phyloP scores from a whole-genome alignment of 345 rosid genomes.

The Arabidopsis thaliana region DNA sequence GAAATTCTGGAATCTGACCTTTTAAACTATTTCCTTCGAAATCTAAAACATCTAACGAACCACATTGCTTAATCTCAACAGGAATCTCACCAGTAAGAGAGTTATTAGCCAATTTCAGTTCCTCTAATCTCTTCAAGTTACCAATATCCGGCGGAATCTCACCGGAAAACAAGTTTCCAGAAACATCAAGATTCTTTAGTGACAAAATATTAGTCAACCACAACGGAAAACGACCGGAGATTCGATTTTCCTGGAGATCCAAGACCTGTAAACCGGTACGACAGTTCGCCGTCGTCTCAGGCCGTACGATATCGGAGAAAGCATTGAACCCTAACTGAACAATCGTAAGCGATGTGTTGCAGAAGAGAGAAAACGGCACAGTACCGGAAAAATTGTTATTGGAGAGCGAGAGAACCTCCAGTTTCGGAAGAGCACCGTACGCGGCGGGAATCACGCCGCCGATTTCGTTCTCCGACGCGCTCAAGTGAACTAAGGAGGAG shows the following conservation, averaged over 20 bases:
- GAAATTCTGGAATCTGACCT: constrained; percentile 68
- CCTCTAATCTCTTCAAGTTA: constrained; percentile 57
- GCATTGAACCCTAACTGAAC: constrained; percentile 72
- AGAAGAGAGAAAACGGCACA: constrained; percentile 66
- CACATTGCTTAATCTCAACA: constrained; percentile 64
- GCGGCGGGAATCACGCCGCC: constrained; percentile 79
- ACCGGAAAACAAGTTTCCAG: constrained; percentile 73
- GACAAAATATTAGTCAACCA: constrained; percentile 63
- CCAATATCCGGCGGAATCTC: constrained; percentile 68
- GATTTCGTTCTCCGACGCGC: constrained; percentile 70
- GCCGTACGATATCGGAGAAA: constrained; percentile 55
- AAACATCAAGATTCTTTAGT: constrained; percentile 63
- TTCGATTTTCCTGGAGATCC: constrained; percentile 66
- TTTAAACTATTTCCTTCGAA: constrained; percentile 70
- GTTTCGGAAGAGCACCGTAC: constrained; percentile 67
- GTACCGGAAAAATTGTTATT: constrained; percentile 71
- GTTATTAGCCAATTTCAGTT: constrained; percentile 72
- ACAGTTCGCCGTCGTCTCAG: constrained; percentile 54
- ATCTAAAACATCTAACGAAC: constrained; percentile 63
- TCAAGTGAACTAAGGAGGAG: constrained; percentile 77
- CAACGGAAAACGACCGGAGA: constrained; percentile 62
- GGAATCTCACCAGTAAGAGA: constrained; percentile 69
- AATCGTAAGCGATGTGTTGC: constrained; percentile 64
- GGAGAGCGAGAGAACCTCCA: constrained; percentile 69
- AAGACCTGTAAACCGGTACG: constrained; percentile 59